Evolutionary conservation across 2,329 filamentous ascomycete genomes (phyloP).

Genomic region (Trichoderma harzianum): DNA sequence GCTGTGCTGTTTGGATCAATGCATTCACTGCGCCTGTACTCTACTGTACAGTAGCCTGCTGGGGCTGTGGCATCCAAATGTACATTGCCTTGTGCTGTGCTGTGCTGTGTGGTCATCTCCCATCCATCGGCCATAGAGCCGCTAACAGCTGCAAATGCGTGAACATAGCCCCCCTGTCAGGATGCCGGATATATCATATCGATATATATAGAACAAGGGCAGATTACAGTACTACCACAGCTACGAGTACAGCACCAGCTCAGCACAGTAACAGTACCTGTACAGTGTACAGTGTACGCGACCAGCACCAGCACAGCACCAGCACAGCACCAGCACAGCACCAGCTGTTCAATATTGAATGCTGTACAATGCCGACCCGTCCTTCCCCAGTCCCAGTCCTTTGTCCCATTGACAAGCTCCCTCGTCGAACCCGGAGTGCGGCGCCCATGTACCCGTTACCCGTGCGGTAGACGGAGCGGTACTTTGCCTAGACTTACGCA

Average conservation of each 20-base stretch:
- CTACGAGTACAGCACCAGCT: no score
- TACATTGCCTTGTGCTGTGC: not conserved
- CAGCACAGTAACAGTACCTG: not conserved
- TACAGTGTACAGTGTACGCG: not conserved
- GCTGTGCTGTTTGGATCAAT: not conserved
- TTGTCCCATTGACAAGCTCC: not conserved
- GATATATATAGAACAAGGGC: slow-evolving; percentile 10
- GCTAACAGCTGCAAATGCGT: not conserved
- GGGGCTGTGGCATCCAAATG: not conserved
- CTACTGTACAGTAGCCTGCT: not conserved
- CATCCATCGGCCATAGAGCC: not conserved
- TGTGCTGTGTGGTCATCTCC: not conserved
- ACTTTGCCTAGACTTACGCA: slow-evolving; percentile 4
- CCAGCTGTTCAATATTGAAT: no score
- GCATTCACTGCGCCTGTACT: not conserved
- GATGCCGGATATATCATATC: not conserved
- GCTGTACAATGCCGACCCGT: not conserved
- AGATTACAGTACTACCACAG: not conserved
- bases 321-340: no score
- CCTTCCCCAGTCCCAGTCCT: not conserved
- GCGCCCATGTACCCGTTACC: not conserved
- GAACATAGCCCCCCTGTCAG: slow-evolving; percentile 2
- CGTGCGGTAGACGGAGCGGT: not conserved
- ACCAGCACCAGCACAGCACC: no score
- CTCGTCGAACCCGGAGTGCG: not conserved